Percentiles rank a stretch among this genome's conserved stretches.
Evolutionary conservation across 176 grass and related monocot species (phyloP).

Genomic region (Eleusine indica): DNA sequence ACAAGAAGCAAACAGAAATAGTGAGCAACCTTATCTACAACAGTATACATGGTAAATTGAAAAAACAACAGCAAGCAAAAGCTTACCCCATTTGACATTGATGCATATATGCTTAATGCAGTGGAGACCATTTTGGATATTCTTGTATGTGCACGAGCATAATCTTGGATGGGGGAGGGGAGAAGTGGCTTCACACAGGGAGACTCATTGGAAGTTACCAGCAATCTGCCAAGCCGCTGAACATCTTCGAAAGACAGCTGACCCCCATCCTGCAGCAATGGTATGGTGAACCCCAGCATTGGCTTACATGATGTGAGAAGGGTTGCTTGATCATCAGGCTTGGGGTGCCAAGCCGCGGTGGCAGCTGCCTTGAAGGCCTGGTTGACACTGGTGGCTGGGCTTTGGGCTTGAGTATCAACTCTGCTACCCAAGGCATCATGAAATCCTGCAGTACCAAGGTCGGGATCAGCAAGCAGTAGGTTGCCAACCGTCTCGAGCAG

Average conservation of each 20-base stretch:
- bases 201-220: neutral
- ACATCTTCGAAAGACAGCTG: constrained; percentile 14
- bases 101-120: neutral
- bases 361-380: neutral
- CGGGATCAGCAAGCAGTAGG: neutral
- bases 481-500: neutral
- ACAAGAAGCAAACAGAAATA: neutral
- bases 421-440: neutral
- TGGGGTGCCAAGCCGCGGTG: neutral
- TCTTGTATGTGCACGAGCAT: neutral
- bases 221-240: neutral
- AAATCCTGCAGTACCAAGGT: neutral
- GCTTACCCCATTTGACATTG: neutral
- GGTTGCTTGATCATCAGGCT: constrained; percentile 20
- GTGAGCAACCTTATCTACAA: neutral
- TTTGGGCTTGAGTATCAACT: neutral
- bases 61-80: neutral
- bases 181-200: neutral
- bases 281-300: neutral
- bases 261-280: neutral
- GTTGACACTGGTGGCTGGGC: neutral
- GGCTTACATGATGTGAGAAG: constrained; percentile 6
- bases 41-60: neutral
- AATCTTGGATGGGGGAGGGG: neutral
- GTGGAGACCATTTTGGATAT: neutral